phyloP scores from a whole-genome alignment of 805 yeast genomes.

The Komagataella phaffii region DNA sequence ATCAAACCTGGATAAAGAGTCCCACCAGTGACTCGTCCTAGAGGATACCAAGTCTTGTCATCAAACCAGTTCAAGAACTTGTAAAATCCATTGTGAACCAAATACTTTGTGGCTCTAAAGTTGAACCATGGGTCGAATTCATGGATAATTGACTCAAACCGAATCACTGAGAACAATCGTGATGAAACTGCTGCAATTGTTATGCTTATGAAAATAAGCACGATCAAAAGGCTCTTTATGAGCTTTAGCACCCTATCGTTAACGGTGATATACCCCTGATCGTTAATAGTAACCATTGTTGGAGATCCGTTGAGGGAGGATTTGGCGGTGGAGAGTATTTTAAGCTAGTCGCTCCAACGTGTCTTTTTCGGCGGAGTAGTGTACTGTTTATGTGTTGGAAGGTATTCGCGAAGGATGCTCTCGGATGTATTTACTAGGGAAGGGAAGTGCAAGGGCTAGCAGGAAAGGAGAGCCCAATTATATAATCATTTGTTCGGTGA shows the following conservation, averaged over 20 bases:
- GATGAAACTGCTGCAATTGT: conserved; percentile 90
- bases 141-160: conserved; percentile 93
- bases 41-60: conserved; percentile 97
- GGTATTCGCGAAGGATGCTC: background rate
- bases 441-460: background rate
- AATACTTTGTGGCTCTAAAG: conserved; percentile 88
- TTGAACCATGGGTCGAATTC: conserved; percentile 98
- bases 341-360: background rate
- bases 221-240: conserved; percentile 34
- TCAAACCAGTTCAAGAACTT: conserved; percentile 97
- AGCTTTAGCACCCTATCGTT: conserved; percentile 9
- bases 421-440: background rate
- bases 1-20: conserved; percentile 95
- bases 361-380: background rate
- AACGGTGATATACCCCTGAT: conserved; percentile 13
- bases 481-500: background rate
- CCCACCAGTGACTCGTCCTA: conserved; percentile 98
- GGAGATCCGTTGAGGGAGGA: background rate
- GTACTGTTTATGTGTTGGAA: background rate
- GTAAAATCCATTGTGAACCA: conserved; percentile 73
- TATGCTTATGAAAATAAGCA: conserved; percentile 57
- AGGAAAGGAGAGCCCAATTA: too few relatives aligned
- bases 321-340: background rate
- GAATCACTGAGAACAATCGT: conserved; percentile 88
- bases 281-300: conserved; percentile 3